Base-by-base conservation (phyloP, 176 grass and related monocot genomes). In the Triticum aestivum region DNA sequence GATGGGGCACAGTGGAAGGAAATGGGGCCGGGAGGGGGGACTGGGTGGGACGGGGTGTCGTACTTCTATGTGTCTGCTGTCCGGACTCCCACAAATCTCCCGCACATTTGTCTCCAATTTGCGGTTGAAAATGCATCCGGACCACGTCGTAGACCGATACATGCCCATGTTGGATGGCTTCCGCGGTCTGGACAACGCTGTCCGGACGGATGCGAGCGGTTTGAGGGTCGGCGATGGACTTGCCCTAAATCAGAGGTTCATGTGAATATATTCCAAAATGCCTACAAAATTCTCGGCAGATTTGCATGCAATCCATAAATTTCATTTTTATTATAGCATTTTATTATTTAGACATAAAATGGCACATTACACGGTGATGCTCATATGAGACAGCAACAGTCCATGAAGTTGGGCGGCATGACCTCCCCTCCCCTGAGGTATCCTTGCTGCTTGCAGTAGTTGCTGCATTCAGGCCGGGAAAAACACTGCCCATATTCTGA, bases 321-420 rank as follows among this genome's bases (percentile, higher is more conserved):
- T 39, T 5, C 18, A 4, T 20, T 23, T 64, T 38, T 10, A 24
- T 26, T 61, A 20, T 13, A 17, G 0, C 33, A 71, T 15, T 58
- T 71, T 18, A 70, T 82, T 75, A 75, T 75, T 26, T 3, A 66
- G 9, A 47, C 12, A 39, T 35, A 58, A 59, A 35, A 59, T 18
- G 32, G 21, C 59, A 59, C 32, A 39, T 59, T 71, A 10, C 47
- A 83, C 2, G 34, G 21, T 14, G 9, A 20, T 74, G 17, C 21
- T 32, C 69, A 45, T 54, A 41, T 41, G 11, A 74, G 20, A 69
- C 82, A 83, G 17, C 69, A 83, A 24, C 82, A 74, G 17, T 83
- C 68, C 34, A 13, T 38, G 81, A 29, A 83, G 81, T 61, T 20
- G 0, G 81, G 68, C 17, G 23, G 1, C 81, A 83, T 9, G 17